Base-by-base conservation (phyloP, 2,329 filamentous ascomycete genomes). In the Fusarium staphyleae region DNA sequence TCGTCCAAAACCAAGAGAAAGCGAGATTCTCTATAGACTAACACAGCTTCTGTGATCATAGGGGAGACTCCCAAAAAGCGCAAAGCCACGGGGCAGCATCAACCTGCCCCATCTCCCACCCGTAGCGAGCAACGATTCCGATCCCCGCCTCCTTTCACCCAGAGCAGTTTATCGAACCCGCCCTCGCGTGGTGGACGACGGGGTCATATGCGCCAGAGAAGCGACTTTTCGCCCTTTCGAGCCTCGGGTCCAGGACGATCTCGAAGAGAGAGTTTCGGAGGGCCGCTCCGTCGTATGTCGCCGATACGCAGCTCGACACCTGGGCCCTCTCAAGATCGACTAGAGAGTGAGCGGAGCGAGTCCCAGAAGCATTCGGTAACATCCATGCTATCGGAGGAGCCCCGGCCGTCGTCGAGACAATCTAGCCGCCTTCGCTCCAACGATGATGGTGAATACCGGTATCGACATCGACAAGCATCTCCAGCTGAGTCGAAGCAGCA, bases 31-130 rank as follows among this genome's bases (percentile, higher is more conserved):
- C 68, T 74, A 53, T 73, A 71, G 68, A 71, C 74, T 76, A 74
- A 76, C 70, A 35, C 67, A 63, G 66, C 59, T 66, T 60, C 48
- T 68, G 60, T 68, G 60, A 69, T 82, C 86, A 72, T 85, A 83
- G 79, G 86, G 69, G 89, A 89, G 71, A 91, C 89, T 57, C 91
- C 91, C 26, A 90, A 89, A 72, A 96, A 96, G 78, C 87, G 92
- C 67, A 96, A 96, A 76, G 87, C 89, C 48, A 81, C 80, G 33
- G 83, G 83, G 47, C 57, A 65, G 18, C 68, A 66, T 19, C 69
- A 65, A 37, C 44, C 60, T 46, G 64, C 50, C 34, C 63, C 56
- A 51, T 66, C 65, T 37, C 66, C 68, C 26, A 62, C 68, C 13
- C 66, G 66, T 51, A 67, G 52, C 47, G 66, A 72, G 44, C 62